These are phyloP conservation scores for Komagataea norvegica DNA, from an alignment of 1,139 yeast species.

Conservation along the genomic window DNA sequence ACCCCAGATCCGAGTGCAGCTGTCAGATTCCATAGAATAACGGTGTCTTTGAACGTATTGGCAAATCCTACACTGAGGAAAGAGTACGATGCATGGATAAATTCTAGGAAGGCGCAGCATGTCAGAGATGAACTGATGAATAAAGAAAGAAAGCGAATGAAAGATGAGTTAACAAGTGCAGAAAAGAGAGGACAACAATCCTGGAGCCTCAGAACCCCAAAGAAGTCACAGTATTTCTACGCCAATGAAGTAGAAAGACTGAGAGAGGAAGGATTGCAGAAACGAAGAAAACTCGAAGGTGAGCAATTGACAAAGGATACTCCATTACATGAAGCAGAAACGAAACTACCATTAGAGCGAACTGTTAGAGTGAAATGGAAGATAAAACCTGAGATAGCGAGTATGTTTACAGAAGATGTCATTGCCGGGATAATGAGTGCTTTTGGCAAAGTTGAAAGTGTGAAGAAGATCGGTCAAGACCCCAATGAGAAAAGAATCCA, in stretches of 20 bases:
- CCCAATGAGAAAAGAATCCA: conserved; percentile 15
- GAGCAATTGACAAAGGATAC: conserved; percentile 9
- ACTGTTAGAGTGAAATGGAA: conserved; percentile 23
- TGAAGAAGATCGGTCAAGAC: conserved; percentile 12
- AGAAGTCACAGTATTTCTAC: conserved; percentile 8
- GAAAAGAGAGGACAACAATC: conserved; percentile 12
- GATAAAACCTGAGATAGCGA: conserved; percentile 19
- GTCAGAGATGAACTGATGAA: conserved; percentile 14
- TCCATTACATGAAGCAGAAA: no score
- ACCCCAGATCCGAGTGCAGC: conserved; percentile 84
- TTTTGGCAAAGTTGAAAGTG: conserved; percentile 20
- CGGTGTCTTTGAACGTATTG: conserved; percentile 85
- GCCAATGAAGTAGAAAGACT: conserved; percentile 20
- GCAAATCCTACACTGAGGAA: conserved; percentile 83
- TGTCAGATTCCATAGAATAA: conserved; percentile 65
- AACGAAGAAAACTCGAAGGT: conserved; percentile 17
- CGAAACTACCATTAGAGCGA: conserved; percentile 3
- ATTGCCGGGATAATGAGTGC: conserved; percentile 21
- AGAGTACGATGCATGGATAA: conserved; percentile 64
- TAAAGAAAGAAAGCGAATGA: conserved; percentile 19
- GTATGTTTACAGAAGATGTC: conserved; percentile 20
- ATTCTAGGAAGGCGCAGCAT: conserved; percentile 7
- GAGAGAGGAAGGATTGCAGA: conserved; percentile 22
- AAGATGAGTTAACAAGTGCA: conserved; percentile 22
- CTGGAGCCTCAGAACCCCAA: conserved; percentile 17